Conservation (phyloP, 768 basidiomycete species). For the Suillus bovinus region DNA sequence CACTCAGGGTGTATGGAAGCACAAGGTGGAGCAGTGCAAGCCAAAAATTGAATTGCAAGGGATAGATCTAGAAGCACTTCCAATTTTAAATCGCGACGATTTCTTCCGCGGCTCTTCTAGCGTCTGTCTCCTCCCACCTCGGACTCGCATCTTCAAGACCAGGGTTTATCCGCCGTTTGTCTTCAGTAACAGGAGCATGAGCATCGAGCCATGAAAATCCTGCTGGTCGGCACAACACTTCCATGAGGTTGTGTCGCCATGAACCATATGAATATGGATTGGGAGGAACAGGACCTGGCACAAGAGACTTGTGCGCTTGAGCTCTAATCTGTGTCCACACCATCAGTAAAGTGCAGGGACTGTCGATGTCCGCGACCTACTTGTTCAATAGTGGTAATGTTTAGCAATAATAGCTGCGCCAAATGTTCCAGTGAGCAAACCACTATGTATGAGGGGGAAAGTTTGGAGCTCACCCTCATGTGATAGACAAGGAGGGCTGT, state of each 20-base stretch:
- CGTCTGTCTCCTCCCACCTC: slow-evolving; percentile 27
- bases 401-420: slow-evolving; percentile 71
- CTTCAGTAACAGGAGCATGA: slow-evolving; percentile 60
- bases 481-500: slow-evolving; percentile 81
- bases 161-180: slow-evolving; percentile 75
- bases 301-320: slow-evolving; percentile 73
- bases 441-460: neutral
- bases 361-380: slow-evolving; percentile 42
- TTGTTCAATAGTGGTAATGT: slow-evolving; percentile 96
- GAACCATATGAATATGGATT: slow-evolving; percentile 88
- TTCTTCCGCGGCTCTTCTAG: slow-evolving; percentile 14
- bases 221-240: slow-evolving; percentile 77
- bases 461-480: slow-evolving; percentile 61
- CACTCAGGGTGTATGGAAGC: neutral
- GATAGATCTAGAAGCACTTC: neutral
- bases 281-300: slow-evolving; percentile 62
- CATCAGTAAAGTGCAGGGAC: slow-evolving; percentile 12
- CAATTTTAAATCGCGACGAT: neutral
- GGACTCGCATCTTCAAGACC: slow-evolving; percentile 41
- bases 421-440: slow-evolving; percentile 8
- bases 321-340: slow-evolving; percentile 67
- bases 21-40: neutral
- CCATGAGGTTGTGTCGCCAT: slow-evolving; percentile 71
- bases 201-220: slow-evolving; percentile 82
- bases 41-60: slow-evolving; percentile 6